Base-by-base conservation (phyloP, 441 rosid species). In the Gossypium lobatum region DNA sequence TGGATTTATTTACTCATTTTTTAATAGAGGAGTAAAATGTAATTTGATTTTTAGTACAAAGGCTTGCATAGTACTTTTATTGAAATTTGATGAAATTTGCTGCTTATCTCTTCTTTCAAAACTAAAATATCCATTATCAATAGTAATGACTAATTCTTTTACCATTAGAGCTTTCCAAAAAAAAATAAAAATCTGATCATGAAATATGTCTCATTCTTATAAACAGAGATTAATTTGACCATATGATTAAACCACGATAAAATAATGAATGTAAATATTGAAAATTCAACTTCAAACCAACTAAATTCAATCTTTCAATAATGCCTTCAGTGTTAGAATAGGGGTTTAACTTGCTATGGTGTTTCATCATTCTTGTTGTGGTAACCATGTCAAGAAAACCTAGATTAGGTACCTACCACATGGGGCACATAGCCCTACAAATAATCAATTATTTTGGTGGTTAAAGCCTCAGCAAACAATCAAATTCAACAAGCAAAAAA, bases 381-480 rank as follows among this genome's bases (percentile, higher is more conserved):
- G 42, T 13, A 42, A 65, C 10, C 57, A 13, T 66, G 16, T 13
- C 6, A 1, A 34, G 11, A 42, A 42, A 71, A 6, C 63, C 70
- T 60, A 61, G 61, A 50, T 65, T 68, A 16, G 16, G 16, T 18
- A 73, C 82, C 75, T 26, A 69, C 72, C 86, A 83, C 83, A 75
- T 80, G 86, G 86, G 73, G 70, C 10, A 16, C 76, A 13, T 59
- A 25, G 70, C 68, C 84, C 83, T 79, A 79, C 81, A 72, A 64
- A 17, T 73, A 73, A 76, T 34, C 83, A 77, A 79, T 83, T 48
- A 83, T 83, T 75, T 66, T 53, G 83, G 83, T 79, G 70, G 83
- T 81, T 79, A 81, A 55, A 79, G 75, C 79, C 78, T 37, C 63
- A 64, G 59, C 66, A 39, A 64, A 72, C 64, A 63, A 67, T 61